Percentiles rank a stretch among this genome's conserved stretches.
Evolutionary conservation across 2,329 filamentous ascomycete species (phyloP).

Genomic region (Hymenoscyphus fraxineus): DNA sequence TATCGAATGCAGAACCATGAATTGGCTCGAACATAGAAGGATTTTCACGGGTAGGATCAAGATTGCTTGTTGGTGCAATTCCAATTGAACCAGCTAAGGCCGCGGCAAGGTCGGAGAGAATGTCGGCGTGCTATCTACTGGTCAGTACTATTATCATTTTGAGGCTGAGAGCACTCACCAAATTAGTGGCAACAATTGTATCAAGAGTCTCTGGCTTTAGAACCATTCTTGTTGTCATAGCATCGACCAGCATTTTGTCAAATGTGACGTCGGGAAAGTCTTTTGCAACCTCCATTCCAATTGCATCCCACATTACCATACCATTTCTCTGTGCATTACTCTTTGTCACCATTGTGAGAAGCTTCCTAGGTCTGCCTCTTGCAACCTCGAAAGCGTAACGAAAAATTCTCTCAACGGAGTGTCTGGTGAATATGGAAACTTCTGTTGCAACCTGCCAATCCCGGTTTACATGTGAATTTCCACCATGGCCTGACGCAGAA

Average conservation of each 20-base stretch:
- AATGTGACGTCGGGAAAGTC: slow-evolving; percentile 57
- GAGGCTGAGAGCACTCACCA: slow-evolving; percentile 28
- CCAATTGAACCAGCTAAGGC: slow-evolving; percentile 68
- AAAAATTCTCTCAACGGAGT: slow-evolving; percentile 57
- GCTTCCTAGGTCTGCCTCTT: slow-evolving; percentile 49
- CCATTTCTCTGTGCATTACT: slow-evolving; percentile 61
- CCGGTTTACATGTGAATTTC: slow-evolving; percentile 52
- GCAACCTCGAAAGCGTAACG: slow-evolving; percentile 59
- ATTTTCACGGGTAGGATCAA: slow-evolving; percentile 56
- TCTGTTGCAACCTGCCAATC: slow-evolving; percentile 60
- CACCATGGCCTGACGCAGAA: slow-evolving; percentile 39
- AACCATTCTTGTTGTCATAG: slow-evolving; percentile 50
- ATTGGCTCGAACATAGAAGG: slow-evolving; percentile 60
- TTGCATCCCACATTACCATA: slow-evolving; percentile 61
- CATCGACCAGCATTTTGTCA: slow-evolving; percentile 44
- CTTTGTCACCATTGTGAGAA: slow-evolving; percentile 61
- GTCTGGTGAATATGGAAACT: slow-evolving; percentile 58
- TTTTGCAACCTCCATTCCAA: slow-evolving; percentile 50
- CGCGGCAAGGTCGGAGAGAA: slow-evolving; percentile 67
- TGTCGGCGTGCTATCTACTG: slow-evolving; percentile 49
- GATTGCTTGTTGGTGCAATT: slow-evolving; percentile 66
- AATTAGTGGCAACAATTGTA: slow-evolving; percentile 61
- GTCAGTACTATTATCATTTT: not conserved
- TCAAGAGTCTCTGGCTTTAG: slow-evolving; percentile 55
- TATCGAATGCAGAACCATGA: slow-evolving; percentile 56